A percentile compares a stretch with the other conserved stretches of the same genome.
Conservation (phyloP, 2,329 filamentous ascomycete genomes). For the Sphaerulina vaccinii region DNA sequence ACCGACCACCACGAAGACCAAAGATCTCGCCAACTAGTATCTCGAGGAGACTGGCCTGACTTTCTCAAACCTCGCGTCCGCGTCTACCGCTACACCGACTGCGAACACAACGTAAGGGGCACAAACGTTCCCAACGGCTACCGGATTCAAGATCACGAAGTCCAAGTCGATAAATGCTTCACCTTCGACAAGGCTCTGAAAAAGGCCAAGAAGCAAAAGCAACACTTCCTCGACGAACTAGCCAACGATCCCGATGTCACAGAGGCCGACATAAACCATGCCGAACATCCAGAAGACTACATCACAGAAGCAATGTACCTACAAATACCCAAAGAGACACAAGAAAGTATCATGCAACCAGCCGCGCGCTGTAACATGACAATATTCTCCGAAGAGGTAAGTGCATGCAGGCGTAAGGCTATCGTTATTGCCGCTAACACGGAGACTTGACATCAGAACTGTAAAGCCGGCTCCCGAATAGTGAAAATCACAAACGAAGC, state of each 20-base stretch:
- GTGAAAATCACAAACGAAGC: conserved; percentile 6
- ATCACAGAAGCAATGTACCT: conserved; percentile 9
- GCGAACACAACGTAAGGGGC: conserved; percentile 4
- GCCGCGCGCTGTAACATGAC: conserved; percentile 6
- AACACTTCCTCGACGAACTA: not conserved
- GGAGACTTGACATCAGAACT: too few relatives aligned
- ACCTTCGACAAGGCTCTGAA: not conserved
- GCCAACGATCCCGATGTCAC: conserved; percentile 2
- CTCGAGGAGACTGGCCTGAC: conserved; percentile 2
- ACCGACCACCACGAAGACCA: not conserved
- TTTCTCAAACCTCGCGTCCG: conserved; percentile 2
- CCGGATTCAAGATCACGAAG: not conserved
- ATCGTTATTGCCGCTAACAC: too few relatives aligned
- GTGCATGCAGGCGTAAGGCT: too few relatives aligned
- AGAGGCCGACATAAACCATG: conserved; percentile 6
- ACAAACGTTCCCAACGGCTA: not conserved
- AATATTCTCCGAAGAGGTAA: conserved; percentile 8
- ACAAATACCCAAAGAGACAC: not conserved
- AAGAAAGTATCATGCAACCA: conserved; percentile 1
- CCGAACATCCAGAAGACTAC: conserved; percentile 15
- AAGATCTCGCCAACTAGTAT: not conserved
- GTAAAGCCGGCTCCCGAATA: conserved; percentile 1
- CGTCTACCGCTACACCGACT: conserved; percentile 4
- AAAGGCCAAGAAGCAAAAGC: not conserved
- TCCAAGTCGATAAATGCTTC: not conserved